Percentiles rank a stretch among this genome's conserved stretches.
These are phyloP conservation scores for Cryptococcus wingfieldii DNA, from an alignment of 1,284 basidiomycete species.

Conservation along the genomic window DNA sequence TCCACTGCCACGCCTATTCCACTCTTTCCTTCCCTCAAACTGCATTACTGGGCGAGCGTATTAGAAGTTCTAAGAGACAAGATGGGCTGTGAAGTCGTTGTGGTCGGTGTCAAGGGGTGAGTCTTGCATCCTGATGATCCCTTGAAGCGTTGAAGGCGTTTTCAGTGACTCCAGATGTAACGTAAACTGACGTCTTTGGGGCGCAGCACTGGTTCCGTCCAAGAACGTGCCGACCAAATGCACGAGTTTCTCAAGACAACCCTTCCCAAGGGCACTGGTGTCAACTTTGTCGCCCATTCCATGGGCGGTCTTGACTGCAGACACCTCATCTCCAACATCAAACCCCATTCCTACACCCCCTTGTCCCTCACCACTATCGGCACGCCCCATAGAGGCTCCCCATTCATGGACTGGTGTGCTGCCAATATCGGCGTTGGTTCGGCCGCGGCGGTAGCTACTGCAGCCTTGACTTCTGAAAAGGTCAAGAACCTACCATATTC, in stretches of 20 bases:
- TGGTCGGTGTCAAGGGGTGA: slow-evolving; percentile 90
- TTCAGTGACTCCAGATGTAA: no score
- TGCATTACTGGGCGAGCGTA: slow-evolving; percentile 94
- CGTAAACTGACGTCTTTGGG: not conserved
- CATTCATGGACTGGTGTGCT: slow-evolving; percentile 99
- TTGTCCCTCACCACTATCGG: slow-evolving; percentile 83
- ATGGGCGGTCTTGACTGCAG: slow-evolving; percentile 94
- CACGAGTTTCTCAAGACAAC: slow-evolving; percentile 68
- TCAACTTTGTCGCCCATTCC: slow-evolving; percentile 94
- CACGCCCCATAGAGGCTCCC: slow-evolving; percentile 92
- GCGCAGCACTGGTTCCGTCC: slow-evolving; percentile 81
- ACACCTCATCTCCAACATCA: slow-evolving; percentile 80
- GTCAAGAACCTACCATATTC: slow-evolving; percentile 46
- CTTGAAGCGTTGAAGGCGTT: not conserved
- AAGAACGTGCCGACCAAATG: slow-evolving; percentile 73
- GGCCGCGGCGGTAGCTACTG: slow-evolving; percentile 32
- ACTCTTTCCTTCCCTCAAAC: slow-evolving; percentile 59
- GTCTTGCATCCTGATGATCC: slow-evolving; percentile 30
- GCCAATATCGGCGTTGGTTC: slow-evolving; percentile 82
- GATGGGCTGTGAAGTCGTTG: slow-evolving; percentile 86
- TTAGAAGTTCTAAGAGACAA: slow-evolving; percentile 75
- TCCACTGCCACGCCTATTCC: slow-evolving; percentile 71
- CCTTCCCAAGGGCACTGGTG: slow-evolving; percentile 59
- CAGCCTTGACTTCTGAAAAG: slow-evolving; percentile 19
- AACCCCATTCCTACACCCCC: slow-evolving; percentile 77